Evolutionary conservation across 495 filamentous ascomycete genomes (phyloP).

Genomic region (Aspergillus homomorphus): DNA sequence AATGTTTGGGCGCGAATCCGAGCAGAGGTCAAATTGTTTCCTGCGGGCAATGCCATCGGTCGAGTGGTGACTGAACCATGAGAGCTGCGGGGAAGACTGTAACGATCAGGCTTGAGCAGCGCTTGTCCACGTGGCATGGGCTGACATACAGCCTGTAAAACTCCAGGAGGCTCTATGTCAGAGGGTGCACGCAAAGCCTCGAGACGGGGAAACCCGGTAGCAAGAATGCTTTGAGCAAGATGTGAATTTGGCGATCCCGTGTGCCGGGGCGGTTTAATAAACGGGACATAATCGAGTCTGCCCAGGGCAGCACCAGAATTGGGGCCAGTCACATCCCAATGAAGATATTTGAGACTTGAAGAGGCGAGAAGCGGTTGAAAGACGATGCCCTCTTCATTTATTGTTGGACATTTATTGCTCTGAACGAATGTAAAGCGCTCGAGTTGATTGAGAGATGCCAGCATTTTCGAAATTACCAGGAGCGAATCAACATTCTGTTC

Average conservation of each 20-base stretch:
- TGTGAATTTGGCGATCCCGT: conserved; percentile 60
- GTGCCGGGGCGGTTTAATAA: conserved; percentile 34
- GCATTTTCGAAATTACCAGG: conserved; percentile 68
- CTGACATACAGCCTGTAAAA: conserved; percentile 67
- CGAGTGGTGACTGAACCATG: conserved; percentile 44
- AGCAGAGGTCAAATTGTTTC: conserved; percentile 46
- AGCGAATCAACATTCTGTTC: conserved; percentile 65
- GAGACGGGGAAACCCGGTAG: conserved; percentile 68
- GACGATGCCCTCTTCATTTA: conserved; percentile 57
- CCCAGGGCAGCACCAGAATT: conserved; percentile 40
- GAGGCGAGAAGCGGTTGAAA: conserved; percentile 71
- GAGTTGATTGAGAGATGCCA: conserved; percentile 62
- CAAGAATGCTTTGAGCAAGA: conserved; percentile 68
- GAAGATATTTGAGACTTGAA: conserved; percentile 60
- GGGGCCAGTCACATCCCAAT: conserved; percentile 74
- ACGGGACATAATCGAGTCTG: conserved; percentile 39
- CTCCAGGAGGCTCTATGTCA: conserved; percentile 63
- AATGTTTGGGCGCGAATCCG: conserved; percentile 49
- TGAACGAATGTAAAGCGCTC: conserved; percentile 71
- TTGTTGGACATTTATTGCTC: conserved; percentile 52
- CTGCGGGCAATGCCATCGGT: conserved; percentile 41
- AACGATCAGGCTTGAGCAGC: conserved; percentile 47
- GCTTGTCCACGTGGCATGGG: conserved; percentile 52
- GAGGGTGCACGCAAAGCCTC: conserved; percentile 66
- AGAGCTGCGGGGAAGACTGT: conserved; percentile 47